Percentiles rank a stretch among this genome's conserved stretches.
These are phyloP conservation scores for Scedosporium dehoogii DNA, from an alignment of 2,329 filamentous ascomycete genomes.

Conservation along the genomic window DNA sequence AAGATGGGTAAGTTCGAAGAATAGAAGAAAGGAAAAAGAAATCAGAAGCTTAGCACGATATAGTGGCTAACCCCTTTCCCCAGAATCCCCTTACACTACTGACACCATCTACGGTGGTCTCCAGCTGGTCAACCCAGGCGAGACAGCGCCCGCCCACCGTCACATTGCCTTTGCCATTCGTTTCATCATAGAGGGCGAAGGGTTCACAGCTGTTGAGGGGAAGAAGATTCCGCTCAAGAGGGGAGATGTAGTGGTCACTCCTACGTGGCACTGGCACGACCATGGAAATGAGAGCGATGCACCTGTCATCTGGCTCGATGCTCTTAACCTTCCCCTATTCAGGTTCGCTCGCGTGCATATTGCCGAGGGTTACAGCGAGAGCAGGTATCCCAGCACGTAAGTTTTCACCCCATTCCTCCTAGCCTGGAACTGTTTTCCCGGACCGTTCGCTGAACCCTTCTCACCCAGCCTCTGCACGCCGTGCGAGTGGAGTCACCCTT, in stretches of 20 bases:
- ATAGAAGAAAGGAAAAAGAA: background rate
- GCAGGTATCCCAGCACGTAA: conserved; percentile 36
- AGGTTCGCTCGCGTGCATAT: conserved; percentile 42
- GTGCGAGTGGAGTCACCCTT: conserved; percentile 31
- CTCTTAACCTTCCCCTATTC: conserved; percentile 42
- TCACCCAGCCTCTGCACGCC: conserved; percentile 20
- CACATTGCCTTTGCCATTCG: conserved; percentile 46
- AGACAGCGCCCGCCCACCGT: conserved; percentile 43
- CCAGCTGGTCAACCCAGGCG: conserved; percentile 45
- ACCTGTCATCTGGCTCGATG: conserved; percentile 49
- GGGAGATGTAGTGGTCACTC: conserved; percentile 47
- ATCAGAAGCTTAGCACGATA: background rate
- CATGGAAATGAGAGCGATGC: conserved; percentile 46
- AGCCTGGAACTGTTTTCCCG: too few relatives aligned
- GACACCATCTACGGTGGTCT: conserved; percentile 49
- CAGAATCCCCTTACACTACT: conserved; percentile 43
- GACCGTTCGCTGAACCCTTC: background rate
- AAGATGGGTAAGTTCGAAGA: conserved; percentile 14
- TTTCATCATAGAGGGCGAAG: conserved; percentile 47
- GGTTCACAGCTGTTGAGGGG: conserved; percentile 49
- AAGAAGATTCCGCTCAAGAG: conserved; percentile 37
- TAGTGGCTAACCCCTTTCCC: background rate
- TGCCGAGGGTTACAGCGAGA: conserved; percentile 36
- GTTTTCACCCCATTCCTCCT: conserved; percentile 5
- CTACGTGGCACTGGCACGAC: conserved; percentile 50